phyloP scores from a whole-genome alignment of 306 rosid genomes.

The Prunus mira region DNA sequence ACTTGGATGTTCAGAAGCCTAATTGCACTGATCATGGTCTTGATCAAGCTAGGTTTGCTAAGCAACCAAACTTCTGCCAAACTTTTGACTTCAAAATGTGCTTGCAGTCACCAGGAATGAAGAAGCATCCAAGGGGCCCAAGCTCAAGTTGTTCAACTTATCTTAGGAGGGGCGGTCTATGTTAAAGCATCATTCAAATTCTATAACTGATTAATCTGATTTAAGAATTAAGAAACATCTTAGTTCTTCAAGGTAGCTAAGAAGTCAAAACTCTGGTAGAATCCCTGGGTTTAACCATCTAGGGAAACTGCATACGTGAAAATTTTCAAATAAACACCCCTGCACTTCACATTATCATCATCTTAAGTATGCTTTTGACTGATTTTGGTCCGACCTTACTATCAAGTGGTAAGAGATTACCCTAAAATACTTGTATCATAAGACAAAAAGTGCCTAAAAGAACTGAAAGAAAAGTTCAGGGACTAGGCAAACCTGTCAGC shows the following conservation, averaged over 20 bases:
- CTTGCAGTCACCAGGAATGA: background rate
- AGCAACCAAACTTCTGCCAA: background rate
- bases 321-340: background rate
- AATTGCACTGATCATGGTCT: background rate
- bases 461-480: slow-evolving; percentile 14
- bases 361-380: background rate
- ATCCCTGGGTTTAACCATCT: background rate
- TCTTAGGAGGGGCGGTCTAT: background rate
- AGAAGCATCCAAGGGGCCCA: background rate
- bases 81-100: background rate
- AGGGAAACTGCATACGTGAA: background rate
- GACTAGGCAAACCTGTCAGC: slow-evolving; percentile 67
- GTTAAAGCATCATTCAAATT: background rate
- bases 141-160: background rate
- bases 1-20: background rate
- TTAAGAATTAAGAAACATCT: background rate
- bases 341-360: background rate
- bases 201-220: background rate
- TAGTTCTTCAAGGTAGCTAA: background rate
- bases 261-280: background rate
- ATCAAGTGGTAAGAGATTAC: background rate
- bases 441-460: slow-evolving; percentile 6
- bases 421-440: background rate
- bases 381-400: background rate
- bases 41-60: background rate